These are phyloP conservation scores for Solanum pimpinellifolium DNA, from an alignment of 257 asterid species.

Conservation along the genomic window DNA sequence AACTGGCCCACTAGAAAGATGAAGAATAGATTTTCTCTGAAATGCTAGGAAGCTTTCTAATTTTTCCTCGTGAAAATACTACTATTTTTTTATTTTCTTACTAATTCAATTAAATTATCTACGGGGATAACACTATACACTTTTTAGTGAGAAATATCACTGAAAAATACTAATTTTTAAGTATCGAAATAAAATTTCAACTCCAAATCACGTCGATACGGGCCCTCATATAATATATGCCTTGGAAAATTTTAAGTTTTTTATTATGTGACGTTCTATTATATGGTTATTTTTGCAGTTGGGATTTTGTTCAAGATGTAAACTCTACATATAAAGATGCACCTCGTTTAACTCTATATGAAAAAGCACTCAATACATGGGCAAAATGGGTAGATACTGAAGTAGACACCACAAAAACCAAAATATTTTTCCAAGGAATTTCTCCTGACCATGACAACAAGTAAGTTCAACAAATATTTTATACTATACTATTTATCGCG, in stretches of 20 bases:
- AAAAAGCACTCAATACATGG: conserved; percentile 40
- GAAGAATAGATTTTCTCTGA: not conserved
- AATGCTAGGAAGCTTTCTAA: not conserved
- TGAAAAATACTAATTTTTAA: not conserved
- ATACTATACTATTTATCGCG: not conserved
- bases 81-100: not conserved
- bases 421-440: conserved; percentile 47
- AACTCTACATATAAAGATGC: conserved; percentile 22
- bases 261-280: not conserved
- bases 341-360: conserved; percentile 30
- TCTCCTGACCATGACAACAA: conserved; percentile 53
- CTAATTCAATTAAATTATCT: not conserved
- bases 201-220: not conserved
- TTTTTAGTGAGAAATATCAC: not conserved
- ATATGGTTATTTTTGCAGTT: conserved; percentile 8
- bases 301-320: conserved; percentile 47
- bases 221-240: not conserved
- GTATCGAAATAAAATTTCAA: not conserved
- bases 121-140: not conserved
- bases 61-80: not conserved
- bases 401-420: conserved; percentile 19
- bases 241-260: not conserved
- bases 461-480: conserved; percentile 6
- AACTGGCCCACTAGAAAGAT: not conserved
- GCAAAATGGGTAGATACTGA: conserved; percentile 40